phyloP scores from a whole-genome alignment of 1,284 basidiomycete species.

The Tremellales sp. region DNA sequence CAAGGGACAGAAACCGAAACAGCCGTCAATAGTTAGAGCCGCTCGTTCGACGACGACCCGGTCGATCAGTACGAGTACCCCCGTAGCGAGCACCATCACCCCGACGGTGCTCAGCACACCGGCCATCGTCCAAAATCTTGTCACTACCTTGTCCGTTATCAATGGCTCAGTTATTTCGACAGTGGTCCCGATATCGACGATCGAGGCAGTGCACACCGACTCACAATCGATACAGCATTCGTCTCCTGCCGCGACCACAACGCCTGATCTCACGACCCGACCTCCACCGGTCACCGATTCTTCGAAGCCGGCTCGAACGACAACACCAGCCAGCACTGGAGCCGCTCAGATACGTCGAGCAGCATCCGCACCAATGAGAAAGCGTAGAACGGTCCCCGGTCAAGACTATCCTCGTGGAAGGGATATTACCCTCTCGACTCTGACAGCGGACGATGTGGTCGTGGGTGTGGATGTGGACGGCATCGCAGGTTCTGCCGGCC shows the following conservation, averaged over 20 bases:
- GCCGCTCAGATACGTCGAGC: slow-evolving; percentile 1
- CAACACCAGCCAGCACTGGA: not conserved
- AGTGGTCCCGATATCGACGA: too few relatives aligned
- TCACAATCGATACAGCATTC: too few relatives aligned
- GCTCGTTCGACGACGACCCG: too few relatives aligned
- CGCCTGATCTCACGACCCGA: slow-evolving; percentile 2
- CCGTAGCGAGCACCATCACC: not conserved
- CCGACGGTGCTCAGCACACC: not conserved
- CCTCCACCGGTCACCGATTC: slow-evolving; percentile 3
- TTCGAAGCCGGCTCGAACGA: slow-evolving; percentile 2
- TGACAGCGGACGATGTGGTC: not conserved
- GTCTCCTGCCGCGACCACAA: too few relatives aligned
- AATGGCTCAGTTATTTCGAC: too few relatives aligned
- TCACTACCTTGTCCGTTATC: too few relatives aligned
- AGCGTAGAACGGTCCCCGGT: not conserved
- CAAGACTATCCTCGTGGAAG: too few relatives aligned
- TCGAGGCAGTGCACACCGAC: too few relatives aligned
- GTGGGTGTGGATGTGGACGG: slow-evolving; percentile 5
- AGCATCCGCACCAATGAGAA: not conserved
- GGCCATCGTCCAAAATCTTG: too few relatives aligned
- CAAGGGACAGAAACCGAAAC: slow-evolving; percentile 1
- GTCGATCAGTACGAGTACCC: too few relatives aligned
- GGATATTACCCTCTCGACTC: too few relatives aligned
- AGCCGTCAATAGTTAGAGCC: not conserved
- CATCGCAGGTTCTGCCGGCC: not conserved